Conservation (phyloP, 306 rosid genomes). For the Alnus glutinosa region DNA sequence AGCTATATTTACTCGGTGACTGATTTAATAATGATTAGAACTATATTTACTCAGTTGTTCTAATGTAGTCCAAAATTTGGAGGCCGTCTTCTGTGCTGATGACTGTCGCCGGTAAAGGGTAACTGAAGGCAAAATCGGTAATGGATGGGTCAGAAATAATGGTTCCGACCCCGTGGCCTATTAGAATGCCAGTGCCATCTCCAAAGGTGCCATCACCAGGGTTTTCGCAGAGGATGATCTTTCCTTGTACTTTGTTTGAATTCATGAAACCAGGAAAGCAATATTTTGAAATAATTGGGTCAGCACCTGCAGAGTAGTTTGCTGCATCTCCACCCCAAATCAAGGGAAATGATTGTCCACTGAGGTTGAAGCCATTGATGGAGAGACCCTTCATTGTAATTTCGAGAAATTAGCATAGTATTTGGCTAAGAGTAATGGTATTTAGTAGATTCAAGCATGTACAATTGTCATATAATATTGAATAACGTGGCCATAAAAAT, state of each 20-base stretch:
- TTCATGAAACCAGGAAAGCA: slow-evolving; percentile 14
- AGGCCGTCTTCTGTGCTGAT: slow-evolving; percentile 27
- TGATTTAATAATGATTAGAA: not conserved
- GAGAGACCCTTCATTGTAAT: slow-evolving; percentile 28
- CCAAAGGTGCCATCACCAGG: too few species aligned
- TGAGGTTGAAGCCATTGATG: slow-evolving; percentile 26
- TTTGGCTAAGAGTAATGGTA: not conserved
- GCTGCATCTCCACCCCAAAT: slow-evolving; percentile 45
- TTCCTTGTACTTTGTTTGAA: slow-evolving; percentile 21
- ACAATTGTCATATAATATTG: too few species aligned
- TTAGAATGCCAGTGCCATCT: slow-evolving; percentile 23
- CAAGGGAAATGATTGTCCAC: slow-evolving; percentile 22
- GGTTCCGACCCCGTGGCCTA: slow-evolving; percentile 28
- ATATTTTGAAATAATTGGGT: slow-evolving; percentile 11
- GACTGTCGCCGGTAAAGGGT: slow-evolving; percentile 22
- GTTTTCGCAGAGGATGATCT: slow-evolving; percentile 29
- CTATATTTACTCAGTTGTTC: slow-evolving; percentile 20
- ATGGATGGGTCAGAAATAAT: slow-evolving; percentile 19
- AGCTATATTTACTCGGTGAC: not conserved
- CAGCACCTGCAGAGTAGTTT: slow-evolving; percentile 32
- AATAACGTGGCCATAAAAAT: too few species aligned
- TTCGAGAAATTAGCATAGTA: not conserved
- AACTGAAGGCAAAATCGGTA: slow-evolving; percentile 19
- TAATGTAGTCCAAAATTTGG: slow-evolving; percentile 30
- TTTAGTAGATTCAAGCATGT: too few species aligned